phyloP scores from a whole-genome alignment of 257 asterid species.

The Fraxinus americana region DNA sequence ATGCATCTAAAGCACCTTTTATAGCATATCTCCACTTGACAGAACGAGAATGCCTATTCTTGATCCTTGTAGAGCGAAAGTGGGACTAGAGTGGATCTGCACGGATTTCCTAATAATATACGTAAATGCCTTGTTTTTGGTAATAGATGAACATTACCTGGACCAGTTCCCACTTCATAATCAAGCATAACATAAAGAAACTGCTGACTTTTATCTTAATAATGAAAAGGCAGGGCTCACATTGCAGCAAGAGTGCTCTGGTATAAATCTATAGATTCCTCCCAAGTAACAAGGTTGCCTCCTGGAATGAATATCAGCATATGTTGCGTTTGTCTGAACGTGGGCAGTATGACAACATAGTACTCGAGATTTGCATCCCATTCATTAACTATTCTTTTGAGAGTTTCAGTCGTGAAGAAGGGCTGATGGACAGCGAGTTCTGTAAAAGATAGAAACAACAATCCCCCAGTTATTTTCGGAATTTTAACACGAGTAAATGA shows the following conservation, averaged over 20 bases:
- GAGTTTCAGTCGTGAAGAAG: conserved; percentile 79
- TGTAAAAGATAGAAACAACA: conserved; percentile 68
- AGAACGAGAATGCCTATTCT: no score
- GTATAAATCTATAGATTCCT: conserved; percentile 62
- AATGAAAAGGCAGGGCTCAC: conserved; percentile 38
- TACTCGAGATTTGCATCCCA: conserved; percentile 81
- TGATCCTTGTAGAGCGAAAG: no score
- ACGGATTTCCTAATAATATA: no score
- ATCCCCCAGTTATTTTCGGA: conserved; percentile 77
- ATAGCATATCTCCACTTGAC: no score
- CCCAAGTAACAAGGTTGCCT: conserved; percentile 43
- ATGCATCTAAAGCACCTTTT: no score
- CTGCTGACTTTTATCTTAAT: no score
- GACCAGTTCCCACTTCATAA: no score
- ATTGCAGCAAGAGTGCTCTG: conserved; percentile 76
- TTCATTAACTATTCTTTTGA: conserved; percentile 65
- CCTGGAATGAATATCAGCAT: conserved; percentile 26
- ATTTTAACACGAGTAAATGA: conserved; percentile 72
- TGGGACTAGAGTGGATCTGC: no score
- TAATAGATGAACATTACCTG: no score
- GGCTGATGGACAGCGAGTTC: conserved; percentile 82
- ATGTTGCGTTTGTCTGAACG: conserved; percentile 25
- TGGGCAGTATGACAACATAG: conserved; percentile 49
- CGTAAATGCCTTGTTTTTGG: no score
- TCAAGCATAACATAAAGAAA: no score